Percentiles rank a stretch among this genome's conserved stretches.
Conservation (phyloP, 179 eudicot species). For the Sideroxylon spinosum region DNA sequence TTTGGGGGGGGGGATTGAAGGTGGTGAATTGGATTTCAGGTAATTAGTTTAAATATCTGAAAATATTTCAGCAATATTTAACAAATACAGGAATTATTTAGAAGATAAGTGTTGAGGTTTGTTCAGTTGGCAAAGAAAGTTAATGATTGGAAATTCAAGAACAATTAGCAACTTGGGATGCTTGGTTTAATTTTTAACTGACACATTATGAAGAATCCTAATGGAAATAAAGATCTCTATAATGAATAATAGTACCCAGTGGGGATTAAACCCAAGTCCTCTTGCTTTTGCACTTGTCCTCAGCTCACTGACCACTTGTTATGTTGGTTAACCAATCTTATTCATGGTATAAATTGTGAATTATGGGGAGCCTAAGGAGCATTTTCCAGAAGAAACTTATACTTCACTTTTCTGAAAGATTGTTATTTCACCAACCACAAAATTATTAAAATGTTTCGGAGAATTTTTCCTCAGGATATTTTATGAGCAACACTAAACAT, state of each 20-base stretch:
- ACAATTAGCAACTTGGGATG: not conserved
- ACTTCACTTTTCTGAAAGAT: not conserved
- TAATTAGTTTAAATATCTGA: not conserved
- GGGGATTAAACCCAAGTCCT: too few relatives aligned
- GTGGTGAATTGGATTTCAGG: not conserved
- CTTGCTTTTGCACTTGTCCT: too few relatives aligned
- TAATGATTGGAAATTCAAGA: not conserved
- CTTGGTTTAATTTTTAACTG: not conserved
- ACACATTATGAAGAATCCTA: not conserved
- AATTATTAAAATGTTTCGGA: not conserved
- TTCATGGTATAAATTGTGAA: too few relatives aligned
- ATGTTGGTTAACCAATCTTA: too few relatives aligned
- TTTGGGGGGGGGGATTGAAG: not conserved
- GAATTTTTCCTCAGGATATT: not conserved
- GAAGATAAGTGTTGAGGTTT: not conserved
- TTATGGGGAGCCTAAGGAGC: too few relatives aligned
- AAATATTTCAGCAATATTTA: not conserved
- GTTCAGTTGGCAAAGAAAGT: conserved; percentile 1
- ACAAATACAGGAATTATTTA: not conserved
- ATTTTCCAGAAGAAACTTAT: too few relatives aligned
- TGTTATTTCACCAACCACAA: not conserved
- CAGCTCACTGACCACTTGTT: too few relatives aligned
- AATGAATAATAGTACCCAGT: too few relatives aligned
- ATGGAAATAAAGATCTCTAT: not conserved
- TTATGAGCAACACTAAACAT: not conserved